phyloP scores from a whole-genome alignment of 1,284 basidiomycete genomes.

The Moesziomyces antarcticus region DNA sequence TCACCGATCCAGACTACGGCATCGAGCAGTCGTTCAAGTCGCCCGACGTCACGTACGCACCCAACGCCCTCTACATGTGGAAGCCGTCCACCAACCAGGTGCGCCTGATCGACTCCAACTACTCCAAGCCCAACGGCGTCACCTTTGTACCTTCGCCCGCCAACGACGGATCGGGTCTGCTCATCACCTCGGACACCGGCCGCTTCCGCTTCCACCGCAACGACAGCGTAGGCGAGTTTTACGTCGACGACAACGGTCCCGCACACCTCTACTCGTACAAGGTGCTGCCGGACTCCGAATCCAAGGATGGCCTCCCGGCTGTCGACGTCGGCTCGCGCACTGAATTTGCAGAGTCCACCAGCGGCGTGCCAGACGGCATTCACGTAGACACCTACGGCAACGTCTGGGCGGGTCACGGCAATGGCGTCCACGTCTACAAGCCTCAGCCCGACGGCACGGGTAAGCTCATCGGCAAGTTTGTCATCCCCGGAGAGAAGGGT shows the following conservation, averaged over 20 bases:
- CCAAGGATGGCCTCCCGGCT: slow-evolving; percentile 24
- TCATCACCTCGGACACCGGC: slow-evolving; percentile 46
- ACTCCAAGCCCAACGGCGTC: slow-evolving; percentile 50
- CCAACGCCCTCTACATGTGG: slow-evolving; percentile 50
- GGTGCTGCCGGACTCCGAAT: slow-evolving; percentile 20
- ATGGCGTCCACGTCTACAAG: slow-evolving; percentile 50
- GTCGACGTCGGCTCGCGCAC: slow-evolving; percentile 24
- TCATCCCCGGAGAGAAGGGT: slow-evolving; percentile 42
- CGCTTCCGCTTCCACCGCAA: slow-evolving; percentile 41
- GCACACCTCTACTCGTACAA: slow-evolving; percentile 35
- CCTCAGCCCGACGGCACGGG: slow-evolving; percentile 32
- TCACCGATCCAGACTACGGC: slow-evolving; percentile 56
- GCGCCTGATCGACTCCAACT: slow-evolving; percentile 32
- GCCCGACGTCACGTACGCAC: slow-evolving; percentile 30
- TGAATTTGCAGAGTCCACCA: slow-evolving; percentile 29
- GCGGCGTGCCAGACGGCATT: slow-evolving; percentile 45
- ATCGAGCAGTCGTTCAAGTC: slow-evolving; percentile 50
- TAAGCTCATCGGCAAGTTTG: slow-evolving; percentile 46
- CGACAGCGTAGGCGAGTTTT: slow-evolving; percentile 35
- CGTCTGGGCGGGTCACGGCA: slow-evolving; percentile 48
- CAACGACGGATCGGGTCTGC: slow-evolving; percentile 32
- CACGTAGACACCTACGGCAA: slow-evolving; percentile 43
- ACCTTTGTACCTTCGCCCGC: slow-evolving; percentile 39
- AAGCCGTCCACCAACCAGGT: slow-evolving; percentile 30
- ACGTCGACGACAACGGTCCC: slow-evolving; percentile 30